Evolutionary conservation across 2,329 filamentous ascomycete genomes (phyloP).

Genomic region (Arthroderma uncinatum): DNA sequence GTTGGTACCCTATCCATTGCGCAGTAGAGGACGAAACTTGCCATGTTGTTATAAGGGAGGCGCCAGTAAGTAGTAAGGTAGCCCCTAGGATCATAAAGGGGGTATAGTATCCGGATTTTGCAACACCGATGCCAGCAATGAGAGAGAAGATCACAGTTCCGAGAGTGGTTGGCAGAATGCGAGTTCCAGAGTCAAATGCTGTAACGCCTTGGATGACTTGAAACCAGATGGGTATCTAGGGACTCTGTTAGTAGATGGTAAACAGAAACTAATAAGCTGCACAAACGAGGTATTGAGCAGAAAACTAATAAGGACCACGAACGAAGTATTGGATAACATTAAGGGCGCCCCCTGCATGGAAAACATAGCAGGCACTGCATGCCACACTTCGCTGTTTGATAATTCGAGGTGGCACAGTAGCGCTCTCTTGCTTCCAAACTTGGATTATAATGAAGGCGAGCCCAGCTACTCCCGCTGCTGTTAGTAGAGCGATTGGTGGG

Average conservation of each 20-base stretch:
- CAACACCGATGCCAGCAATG: conserved; percentile 23
- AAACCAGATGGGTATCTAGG: conserved; percentile 27
- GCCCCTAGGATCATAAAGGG: conserved; percentile 30
- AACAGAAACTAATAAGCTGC: no score
- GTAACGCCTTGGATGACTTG: conserved; percentile 34
- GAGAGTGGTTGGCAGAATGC: conserved; percentile 26
- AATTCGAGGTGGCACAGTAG: conserved; percentile 23
- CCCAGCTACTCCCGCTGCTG: conserved; percentile 14
- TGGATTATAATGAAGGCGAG: conserved; percentile 13
- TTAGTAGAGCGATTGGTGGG: conserved; percentile 17
- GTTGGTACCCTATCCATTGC: conserved; percentile 33
- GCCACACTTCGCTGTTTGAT: conserved; percentile 20
- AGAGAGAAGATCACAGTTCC: conserved; percentile 24
- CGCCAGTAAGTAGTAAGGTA: conserved; percentile 25
- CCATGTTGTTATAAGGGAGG: conserved; percentile 29
- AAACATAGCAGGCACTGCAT: conserved; percentile 3
- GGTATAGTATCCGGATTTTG: conserved; percentile 29
- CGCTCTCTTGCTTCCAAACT: conserved; percentile 16
- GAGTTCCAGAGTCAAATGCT: conserved; percentile 27
- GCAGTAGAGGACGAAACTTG: conserved; percentile 22
- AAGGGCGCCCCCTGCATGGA: conserved; percentile 8
- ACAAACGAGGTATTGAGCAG: no score
- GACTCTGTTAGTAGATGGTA: conserved; percentile 4
- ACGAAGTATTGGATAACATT: conserved; percentile 12
- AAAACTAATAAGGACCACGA: not conserved